Evolutionary conservation across 2,329 filamentous ascomycete species (phyloP).

Genomic region (Penicillium crustosum): DNA sequence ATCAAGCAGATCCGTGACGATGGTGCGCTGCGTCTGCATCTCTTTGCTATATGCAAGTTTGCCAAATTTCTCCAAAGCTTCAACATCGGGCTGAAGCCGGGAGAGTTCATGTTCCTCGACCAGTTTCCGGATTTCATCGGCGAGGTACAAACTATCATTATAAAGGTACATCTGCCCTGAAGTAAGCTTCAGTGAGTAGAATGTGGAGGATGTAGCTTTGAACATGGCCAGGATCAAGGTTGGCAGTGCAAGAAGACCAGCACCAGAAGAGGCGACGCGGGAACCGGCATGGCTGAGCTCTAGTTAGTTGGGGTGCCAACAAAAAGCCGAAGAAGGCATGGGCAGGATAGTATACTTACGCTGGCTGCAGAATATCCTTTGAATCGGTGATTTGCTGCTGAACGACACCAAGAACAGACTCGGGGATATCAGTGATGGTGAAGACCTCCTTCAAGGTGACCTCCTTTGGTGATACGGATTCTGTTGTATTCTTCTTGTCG

Average conservation of each 20-base stretch:
- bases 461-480: slow-evolving; percentile 51
- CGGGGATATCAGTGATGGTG: slow-evolving; percentile 82
- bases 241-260: slow-evolving; percentile 47
- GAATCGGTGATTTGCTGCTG: slow-evolving; percentile 44
- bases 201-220: slow-evolving; percentile 49
- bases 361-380: slow-evolving; percentile 37
- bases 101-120: slow-evolving; percentile 49
- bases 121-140: slow-evolving; percentile 53
- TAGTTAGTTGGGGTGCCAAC: slow-evolving; percentile 21
- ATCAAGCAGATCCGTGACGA: slow-evolving; percentile 62
- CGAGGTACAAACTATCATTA: slow-evolving; percentile 62
- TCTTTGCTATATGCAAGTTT: slow-evolving; percentile 62
- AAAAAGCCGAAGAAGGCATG: not conserved
- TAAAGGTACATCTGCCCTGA: slow-evolving; percentile 64
- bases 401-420: slow-evolving; percentile 60
- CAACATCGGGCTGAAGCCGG: slow-evolving; percentile 55
- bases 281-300: slow-evolving; percentile 33
- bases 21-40: slow-evolving; percentile 64
- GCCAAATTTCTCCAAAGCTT: slow-evolving; percentile 58
- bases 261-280: slow-evolving; percentile 42
- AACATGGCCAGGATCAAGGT: slow-evolving; percentile 52
- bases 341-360: slow-evolving; percentile 30
- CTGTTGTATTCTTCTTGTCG: slow-evolving; percentile 20
- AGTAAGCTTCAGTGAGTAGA: slow-evolving; percentile 46
- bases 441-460: slow-evolving; percentile 82